These are phyloP conservation scores for Lachnellula hyalina DNA, from an alignment of 2,329 filamentous ascomycete species.

Conservation along the genomic window DNA sequence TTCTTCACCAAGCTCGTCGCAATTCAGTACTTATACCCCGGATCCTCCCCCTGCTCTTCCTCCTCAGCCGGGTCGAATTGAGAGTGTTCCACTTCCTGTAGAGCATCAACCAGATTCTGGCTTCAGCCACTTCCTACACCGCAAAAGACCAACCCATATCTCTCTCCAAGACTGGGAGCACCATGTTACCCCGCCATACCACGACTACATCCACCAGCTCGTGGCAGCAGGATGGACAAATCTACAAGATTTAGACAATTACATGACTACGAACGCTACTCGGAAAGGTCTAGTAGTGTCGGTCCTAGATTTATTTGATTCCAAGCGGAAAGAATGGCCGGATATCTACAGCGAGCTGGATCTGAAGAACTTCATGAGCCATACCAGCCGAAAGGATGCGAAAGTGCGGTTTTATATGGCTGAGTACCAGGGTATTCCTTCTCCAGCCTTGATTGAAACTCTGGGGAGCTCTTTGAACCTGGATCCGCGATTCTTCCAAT, in stretches of 20 bases:
- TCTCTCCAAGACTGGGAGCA: constrained; percentile 9
- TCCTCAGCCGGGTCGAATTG: not conserved
- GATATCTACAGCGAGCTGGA: constrained; percentile 12
- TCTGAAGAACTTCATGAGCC: constrained; percentile 10
- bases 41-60: no score
- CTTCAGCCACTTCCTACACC: not conserved
- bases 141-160: constrained; percentile 5
- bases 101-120: not conserved
- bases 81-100: not conserved
- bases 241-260: constrained; percentile 21
- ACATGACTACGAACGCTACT: constrained; percentile 17
- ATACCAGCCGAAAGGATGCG: not conserved
- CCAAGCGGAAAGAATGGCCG: constrained; percentile 12
- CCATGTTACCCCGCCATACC: constrained; percentile 15
- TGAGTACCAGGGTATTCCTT: constrained; percentile 11
- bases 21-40: no score
- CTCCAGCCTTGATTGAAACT: constrained; percentile 13
- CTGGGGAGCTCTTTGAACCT: constrained; percentile 13
- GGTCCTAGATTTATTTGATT: constrained; percentile 23
- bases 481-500: constrained; percentile 18
- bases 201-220: constrained; percentile 24
- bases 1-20: no score
- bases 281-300: constrained; percentile 18
- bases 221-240: constrained; percentile 28
- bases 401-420: constrained; percentile 16